Percentiles rank a stretch among this genome's conserved stretches.
Evolutionary conservation across 2,329 filamentous ascomycete species (phyloP).

Genomic region (Diaporthe citriasiana): DNA sequence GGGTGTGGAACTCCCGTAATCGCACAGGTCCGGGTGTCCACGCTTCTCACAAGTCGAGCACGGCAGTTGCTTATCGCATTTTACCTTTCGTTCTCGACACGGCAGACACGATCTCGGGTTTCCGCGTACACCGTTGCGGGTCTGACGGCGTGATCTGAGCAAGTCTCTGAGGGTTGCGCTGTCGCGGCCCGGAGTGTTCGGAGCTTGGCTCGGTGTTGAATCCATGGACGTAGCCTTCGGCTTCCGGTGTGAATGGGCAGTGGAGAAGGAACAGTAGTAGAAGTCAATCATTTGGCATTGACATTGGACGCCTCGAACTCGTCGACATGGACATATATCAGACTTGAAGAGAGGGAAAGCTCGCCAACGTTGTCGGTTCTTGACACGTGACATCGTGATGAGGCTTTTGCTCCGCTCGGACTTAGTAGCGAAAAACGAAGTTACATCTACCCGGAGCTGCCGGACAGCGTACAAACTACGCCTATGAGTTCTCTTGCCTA

Average conservation of each 20-base stretch:
- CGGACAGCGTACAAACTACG: neutral
- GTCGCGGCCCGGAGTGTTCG: neutral
- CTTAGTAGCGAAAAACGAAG: neutral
- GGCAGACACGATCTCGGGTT: slow-evolving; percentile 12
- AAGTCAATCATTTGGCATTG: neutral
- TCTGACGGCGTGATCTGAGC: slow-evolving; percentile 11
- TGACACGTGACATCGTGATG: slow-evolving; percentile 9
- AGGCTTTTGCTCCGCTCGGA: neutral
- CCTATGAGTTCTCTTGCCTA: neutral
- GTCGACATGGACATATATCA: too few species aligned
- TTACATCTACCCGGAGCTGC: neutral
- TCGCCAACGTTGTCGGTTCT: neutral
- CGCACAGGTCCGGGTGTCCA: slow-evolving; percentile 21
- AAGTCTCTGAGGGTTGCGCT: slow-evolving; percentile 12
- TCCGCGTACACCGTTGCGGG: slow-evolving; percentile 20
- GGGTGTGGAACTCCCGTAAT: neutral
- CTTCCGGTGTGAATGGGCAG: neutral
- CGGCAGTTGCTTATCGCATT: slow-evolving; percentile 13
- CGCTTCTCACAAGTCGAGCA: slow-evolving; percentile 18
- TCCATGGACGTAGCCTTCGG: neutral
- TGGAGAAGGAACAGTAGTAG: neutral
- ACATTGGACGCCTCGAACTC: too few species aligned
- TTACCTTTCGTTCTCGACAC: slow-evolving; percentile 16
- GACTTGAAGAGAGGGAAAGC: neutral
- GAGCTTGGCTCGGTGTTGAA: neutral